Evolutionary conservation across 2,329 filamentous ascomycete species (phyloP), one percentile per base, ranked within the genome.

Genomic region (Coleophoma cylindrospora): DNA sequence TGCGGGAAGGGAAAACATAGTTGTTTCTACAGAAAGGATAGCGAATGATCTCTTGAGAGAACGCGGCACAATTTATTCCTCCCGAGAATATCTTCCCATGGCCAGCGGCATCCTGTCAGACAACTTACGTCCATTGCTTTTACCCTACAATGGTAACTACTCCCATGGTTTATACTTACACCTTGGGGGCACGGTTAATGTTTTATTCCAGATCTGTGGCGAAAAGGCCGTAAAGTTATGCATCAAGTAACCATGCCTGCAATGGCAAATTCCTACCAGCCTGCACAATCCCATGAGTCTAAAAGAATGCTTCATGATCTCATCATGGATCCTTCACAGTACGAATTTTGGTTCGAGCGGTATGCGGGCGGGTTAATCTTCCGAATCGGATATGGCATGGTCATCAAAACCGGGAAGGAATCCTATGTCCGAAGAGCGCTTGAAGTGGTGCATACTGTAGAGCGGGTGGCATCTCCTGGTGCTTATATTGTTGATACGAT

Each of bases 21-120:
- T 72, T 27, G 61, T 73, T 17, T 66, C 66, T 32, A 66, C 62
- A 9, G 67, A 70, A 45, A 64, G 68, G 34, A 65, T 73, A 14
- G 70, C 69, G 34, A 68, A 71, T 47, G 70, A 73, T 38, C 59
- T 74, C 6, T 60, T 74, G 2, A 63, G 69, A 32, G 67, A 70
- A 47, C 63, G 71, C 37, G 70, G 67, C 3, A 65, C 60, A 6
- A 63, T 68, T 41, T 73, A 72, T 55, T 66, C 62, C 11, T 64
- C 62, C 8, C 63, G 71, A 7, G 65, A 66, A 40, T 59, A 67
- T 19, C 51, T 67, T 12, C 64, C 67, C 6, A 65, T 67, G 47
- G 67, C 66, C 0, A 56, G 63, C n/a, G 50, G 64, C 36, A 54
- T 73, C 13, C 53, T 72, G 6, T 60, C 55, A 27, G 50, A 59